Evolutionary conservation across 1,139 yeast species (phyloP), one percentile per base, ranked within the genome.

Genomic region (Geotrichum bryndzae): DNA sequence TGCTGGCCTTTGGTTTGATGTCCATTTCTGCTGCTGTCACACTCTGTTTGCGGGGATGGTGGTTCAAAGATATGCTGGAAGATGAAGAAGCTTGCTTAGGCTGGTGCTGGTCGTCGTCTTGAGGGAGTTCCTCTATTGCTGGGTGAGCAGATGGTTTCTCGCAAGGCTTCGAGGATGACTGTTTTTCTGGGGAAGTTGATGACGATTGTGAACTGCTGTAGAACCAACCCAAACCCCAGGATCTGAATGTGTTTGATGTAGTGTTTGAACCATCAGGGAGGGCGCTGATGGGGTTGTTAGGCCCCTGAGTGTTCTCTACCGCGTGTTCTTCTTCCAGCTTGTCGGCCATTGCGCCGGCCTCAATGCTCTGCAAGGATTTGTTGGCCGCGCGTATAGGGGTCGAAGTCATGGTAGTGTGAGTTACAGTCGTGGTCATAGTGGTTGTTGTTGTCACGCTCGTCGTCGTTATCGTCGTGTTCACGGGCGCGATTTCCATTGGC

Each of bases 171-270:
- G 45, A 11, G 15, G 25, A 8, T 10, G 13, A 33, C n/a, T 45
- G 8, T 15, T 27, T 55, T n/a, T 25, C 25, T 25, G 25, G 22
- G 22, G 45, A 29, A 31, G 53, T 22, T 11, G 58, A 23, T 13
- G 58, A 48, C 25, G 38, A 22, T 13, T 51, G 33, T 18, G 29
- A 38, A 41, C 48, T 41, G 48, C 22, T 41, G 48, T 41, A 41
- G 27, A 55, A 29, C 58, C 58, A 55, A 46, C 58, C 58, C 46
- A 55, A 46, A 41, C 53, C 53, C 58, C 58, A 55, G 13, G 27
- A 23, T 15, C 31, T 27, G 33, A 55, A 15, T n/a, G 38, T 15
- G 10, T 18, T 31, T 50, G 52, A 1, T 2, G 15, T 50, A 10
- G 29, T 13, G 11, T 50, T 50, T n/a, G n/a, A 27, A 50, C 22